These are phyloP conservation scores for Centaurea solstitialis DNA, from an alignment of 129 eudicot genomes.

Conservation along the genomic window DNA sequence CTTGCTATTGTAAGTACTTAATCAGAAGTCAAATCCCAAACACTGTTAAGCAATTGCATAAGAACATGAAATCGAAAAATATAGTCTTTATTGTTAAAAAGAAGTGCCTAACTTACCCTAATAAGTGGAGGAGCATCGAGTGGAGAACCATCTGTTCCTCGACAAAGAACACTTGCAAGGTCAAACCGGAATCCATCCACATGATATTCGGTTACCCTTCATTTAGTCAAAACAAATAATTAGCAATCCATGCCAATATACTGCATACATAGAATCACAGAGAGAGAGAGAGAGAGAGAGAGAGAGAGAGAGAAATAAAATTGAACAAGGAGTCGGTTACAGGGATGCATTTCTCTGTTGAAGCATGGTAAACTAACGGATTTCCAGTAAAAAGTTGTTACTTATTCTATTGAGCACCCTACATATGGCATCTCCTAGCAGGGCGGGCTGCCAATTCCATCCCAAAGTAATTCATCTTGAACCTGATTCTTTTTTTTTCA, in stretches of 20 bases:
- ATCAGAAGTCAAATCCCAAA: not conserved
- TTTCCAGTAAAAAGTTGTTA: too few relatives aligned
- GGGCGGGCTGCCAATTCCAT: not conserved
- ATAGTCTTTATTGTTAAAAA: not conserved
- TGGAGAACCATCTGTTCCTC: conserved; percentile 96
- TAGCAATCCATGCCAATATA: not conserved
- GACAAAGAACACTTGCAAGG: conserved; percentile 96
- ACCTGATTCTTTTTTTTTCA: not conserved
- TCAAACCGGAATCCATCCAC: conserved; percentile 99
- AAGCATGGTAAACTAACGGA: not conserved
- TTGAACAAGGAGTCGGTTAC: not conserved
- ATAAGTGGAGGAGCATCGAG: conserved; percentile 91
- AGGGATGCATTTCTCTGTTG: not conserved
- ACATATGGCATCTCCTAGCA: not conserved
- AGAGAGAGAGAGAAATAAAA: too few relatives aligned
- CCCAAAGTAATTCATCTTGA: not conserved
- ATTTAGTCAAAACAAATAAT: conserved; percentile 4
- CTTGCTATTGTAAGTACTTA: not conserved
- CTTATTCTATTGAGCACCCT: too few relatives aligned
- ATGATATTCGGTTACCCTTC: conserved; percentile 93
- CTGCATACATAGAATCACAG: not conserved
- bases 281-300: too few relatives aligned
- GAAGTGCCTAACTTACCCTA: conserved; percentile 45
- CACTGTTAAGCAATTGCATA: not conserved
- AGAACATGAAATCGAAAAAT: not conserved